Evolutionary conservation across 2,329 filamentous ascomycete genomes (phyloP), one percentile per base, ranked within the genome.

Genomic region (Exutisphaerella laricina): DNA sequence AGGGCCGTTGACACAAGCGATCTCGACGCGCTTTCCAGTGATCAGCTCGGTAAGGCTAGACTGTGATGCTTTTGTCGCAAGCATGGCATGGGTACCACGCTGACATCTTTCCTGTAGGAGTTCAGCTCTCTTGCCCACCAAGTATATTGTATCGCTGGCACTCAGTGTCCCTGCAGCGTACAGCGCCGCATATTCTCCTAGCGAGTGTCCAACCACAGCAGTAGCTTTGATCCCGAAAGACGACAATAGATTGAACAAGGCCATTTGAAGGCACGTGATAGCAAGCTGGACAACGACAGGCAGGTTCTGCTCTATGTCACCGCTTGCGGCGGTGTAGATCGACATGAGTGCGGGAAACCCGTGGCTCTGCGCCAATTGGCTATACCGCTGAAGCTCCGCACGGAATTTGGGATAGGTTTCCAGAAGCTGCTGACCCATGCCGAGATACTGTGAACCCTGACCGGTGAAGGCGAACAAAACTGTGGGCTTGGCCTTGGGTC

Each of bases 381-480:
- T 61, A 4, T 65, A 53, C 3, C 51, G 51, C 1, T 47, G 28
- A 5, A 69, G 56, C 28, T 46, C 5, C 62, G 46, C 3, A 41
- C 59, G 53, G 57, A 66, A 69, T 5, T 31, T 32, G 6, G 50
- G 33, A 4, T 45, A 49, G 4, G 53, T 17, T 16, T 58, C 21
- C 42, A 58, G 67, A 1, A 70, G 53, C 36, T 65, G 42, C 21
- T 43, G 34, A n/a, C 58, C 61, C 48, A 58, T 57, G 4, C 43
- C 47, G 12, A 43, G 30, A 39, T 62, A 59, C 1, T 39, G 52
- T 1, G 58, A 46, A 3, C 66, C 66, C 53, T 68, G 65, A 2
- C 66, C 65, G 13, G 66, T 67, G 48, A 68, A 68, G 5, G 52
- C 49, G 42, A 72, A 70, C 1, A 58, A 56, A n/a, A 70, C 43